Percentiles rank a stretch among this genome's conserved stretches.
phyloP scores from a whole-genome alignment of 202 grass and related monocot species.

The Setaria viridis region DNA sequence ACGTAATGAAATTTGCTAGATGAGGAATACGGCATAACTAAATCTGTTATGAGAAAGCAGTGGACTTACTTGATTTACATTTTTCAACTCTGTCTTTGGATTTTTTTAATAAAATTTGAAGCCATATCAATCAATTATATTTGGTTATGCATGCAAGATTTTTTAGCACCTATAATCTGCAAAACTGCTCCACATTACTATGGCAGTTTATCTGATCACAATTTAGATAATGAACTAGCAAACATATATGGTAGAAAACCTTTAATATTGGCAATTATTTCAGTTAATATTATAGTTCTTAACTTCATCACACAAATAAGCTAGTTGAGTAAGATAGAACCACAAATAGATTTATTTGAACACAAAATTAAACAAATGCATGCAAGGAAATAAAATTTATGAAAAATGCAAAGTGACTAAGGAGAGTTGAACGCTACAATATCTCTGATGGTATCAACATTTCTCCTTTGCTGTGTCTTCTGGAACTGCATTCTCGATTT shows the following conservation, averaged over 20 bases:
- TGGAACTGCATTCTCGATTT: slow-evolving; percentile 37
- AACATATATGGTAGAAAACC: neutral
- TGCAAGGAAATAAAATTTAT: too few species aligned
- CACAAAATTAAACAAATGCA: too few species aligned
- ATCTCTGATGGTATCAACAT: slow-evolving; percentile 10
- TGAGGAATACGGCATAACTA: neutral
- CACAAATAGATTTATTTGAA: too few species aligned
- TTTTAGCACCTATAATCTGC: too few species aligned
- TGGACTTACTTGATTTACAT: neutral
- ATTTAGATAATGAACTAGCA: neutral
- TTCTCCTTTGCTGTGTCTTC: neutral
- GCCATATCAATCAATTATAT: neutral
- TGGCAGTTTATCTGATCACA: neutral
- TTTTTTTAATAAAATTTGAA: too few species aligned
- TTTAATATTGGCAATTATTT: neutral
- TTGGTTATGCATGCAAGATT: neutral
- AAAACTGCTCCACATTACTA: too few species aligned
- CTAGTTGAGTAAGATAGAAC: neutral
- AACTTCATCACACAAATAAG: neutral
- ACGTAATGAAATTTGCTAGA: neutral
- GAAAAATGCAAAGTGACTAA: too few species aligned
- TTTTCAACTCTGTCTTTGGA: neutral
- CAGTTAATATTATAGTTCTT: too few species aligned
- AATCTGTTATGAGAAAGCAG: neutral
- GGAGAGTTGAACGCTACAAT: neutral